Percentiles rank a stretch among this genome's conserved stretches.
Evolutionary conservation across 2,329 filamentous ascomycete species (phyloP).

Genomic region (Beauveria sp.): DNA sequence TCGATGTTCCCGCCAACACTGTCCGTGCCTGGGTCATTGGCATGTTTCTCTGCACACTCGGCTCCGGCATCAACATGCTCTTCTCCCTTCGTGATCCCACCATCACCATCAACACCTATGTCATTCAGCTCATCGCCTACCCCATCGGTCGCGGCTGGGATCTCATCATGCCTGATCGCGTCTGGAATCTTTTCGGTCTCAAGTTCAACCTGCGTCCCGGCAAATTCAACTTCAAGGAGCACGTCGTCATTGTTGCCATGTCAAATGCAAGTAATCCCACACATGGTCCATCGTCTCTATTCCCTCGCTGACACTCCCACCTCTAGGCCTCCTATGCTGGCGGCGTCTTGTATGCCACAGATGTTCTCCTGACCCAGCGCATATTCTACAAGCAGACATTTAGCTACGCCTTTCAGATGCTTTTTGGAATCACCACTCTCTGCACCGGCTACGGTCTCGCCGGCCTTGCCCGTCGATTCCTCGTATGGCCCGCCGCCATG

Average conservation of each 20-base stretch:
- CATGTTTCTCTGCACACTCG: conserved; percentile 51
- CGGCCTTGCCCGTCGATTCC: conserved; percentile 44
- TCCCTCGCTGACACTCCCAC: conserved; percentile 11
- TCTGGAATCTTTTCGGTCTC: conserved; percentile 42
- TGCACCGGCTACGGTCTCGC: conserved; percentile 51
- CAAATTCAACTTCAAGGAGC: conserved; percentile 55
- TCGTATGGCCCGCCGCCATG: conserved; percentile 49
- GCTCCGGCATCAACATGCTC: conserved; percentile 54
- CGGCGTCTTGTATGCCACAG: conserved; percentile 48
- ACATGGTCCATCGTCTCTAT: conserved; percentile 6
- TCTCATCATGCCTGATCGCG: conserved; percentile 44
- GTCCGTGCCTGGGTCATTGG: conserved; percentile 58
- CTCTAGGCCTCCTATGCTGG: conserved; percentile 48
- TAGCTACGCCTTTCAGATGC: conserved; percentile 45
- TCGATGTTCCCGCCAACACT: conserved; percentile 57
- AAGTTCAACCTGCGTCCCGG: conserved; percentile 50
- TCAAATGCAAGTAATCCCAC: conserved; percentile 43
- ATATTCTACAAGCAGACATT: conserved; percentile 52
- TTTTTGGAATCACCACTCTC: conserved; percentile 47
- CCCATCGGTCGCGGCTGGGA: conserved; percentile 50
- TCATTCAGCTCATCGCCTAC: conserved; percentile 55
- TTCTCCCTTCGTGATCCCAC: conserved; percentile 53
- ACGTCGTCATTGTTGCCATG: conserved; percentile 56
- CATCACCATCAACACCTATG: conserved; percentile 52
- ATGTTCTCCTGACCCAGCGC: conserved; percentile 41